These are phyloP conservation scores for Asclepias syriaca DNA, from an alignment of 257 asterid species.

Conservation along the genomic window DNA sequence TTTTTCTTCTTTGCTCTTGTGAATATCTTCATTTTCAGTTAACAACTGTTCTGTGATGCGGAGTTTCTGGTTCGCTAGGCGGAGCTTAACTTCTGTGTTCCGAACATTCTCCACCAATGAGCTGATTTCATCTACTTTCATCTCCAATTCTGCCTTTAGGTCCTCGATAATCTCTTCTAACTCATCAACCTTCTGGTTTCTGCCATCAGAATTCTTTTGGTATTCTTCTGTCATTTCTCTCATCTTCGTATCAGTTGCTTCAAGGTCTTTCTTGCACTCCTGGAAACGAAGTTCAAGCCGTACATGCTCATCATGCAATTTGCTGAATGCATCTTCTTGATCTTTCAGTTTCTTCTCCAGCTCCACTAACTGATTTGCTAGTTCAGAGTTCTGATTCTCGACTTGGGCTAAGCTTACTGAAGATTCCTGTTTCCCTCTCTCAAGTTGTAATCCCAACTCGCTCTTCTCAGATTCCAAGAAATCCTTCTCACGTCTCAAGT, in stretches of 20 bases:
- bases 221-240: constrained; percentile 51
- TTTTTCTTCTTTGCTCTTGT: constrained; percentile 61
- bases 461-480: constrained; percentile 44
- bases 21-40: constrained; percentile 57
- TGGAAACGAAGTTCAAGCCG: constrained; percentile 35
- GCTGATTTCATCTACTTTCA: constrained; percentile 71
- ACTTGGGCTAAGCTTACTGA: constrained; percentile 34
- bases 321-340: constrained; percentile 42
- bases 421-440: constrained; percentile 46
- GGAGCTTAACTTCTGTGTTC: constrained; percentile 74
- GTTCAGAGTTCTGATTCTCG: constrained; percentile 39
- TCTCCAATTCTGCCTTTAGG: constrained; percentile 64
- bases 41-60: constrained; percentile 74
- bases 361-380: constrained; percentile 40
- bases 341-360: constrained; percentile 48
- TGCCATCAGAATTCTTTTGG: constrained; percentile 32
- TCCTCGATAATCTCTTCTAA: constrained; percentile 60
- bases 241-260: constrained; percentile 42
- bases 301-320: constrained; percentile 42
- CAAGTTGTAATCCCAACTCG: constrained; percentile 41
- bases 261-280: constrained; percentile 45
- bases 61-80: constrained; percentile 77
- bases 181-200: constrained; percentile 42
- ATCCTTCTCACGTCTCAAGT: constrained; percentile 42
- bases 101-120: constrained; percentile 58